Conservation (phyloP, 2,329 filamentous ascomycete species). For the Talaromyces verruculosus region DNA sequence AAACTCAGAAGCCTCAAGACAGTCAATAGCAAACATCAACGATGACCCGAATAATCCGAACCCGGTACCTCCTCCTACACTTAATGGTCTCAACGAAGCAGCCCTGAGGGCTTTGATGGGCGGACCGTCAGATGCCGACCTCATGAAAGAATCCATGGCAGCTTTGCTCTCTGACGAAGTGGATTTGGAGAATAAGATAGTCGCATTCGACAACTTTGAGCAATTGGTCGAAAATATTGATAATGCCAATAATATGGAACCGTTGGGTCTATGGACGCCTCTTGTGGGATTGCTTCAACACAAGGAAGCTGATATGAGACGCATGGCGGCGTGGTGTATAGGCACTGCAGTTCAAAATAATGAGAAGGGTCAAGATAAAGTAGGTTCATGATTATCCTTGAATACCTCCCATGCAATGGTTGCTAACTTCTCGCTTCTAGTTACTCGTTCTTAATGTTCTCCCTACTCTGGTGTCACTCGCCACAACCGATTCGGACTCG, state of each 20-base stretch:
- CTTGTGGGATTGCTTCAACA: conserved; percentile 70
- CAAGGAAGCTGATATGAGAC: conserved; percentile 69
- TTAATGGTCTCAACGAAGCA: conserved; percentile 62
- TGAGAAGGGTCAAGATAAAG: conserved; percentile 74
- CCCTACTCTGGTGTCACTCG: conserved; percentile 65
- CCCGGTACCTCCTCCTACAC: conserved; percentile 34
- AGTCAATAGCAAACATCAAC: conserved; percentile 33
- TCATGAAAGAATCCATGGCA: conserved; percentile 83
- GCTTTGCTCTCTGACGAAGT: conserved; percentile 67
- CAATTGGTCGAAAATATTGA: conserved; percentile 89
- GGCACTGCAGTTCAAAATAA: conserved; percentile 98
- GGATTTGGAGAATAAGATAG: conserved; percentile 71
- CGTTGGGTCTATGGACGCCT: conserved; percentile 76
- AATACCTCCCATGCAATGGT: neutral
- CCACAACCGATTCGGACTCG: conserved; percentile 58
- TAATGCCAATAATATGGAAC: conserved; percentile 91
- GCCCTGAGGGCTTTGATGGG: conserved; percentile 74
- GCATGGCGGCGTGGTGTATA: conserved; percentile 90
- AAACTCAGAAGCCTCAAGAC: conserved; percentile 53
- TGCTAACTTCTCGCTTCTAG: conserved; percentile 33
- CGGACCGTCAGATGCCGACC: conserved; percentile 83
- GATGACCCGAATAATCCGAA: conserved; percentile 32
- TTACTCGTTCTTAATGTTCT: conserved; percentile 65
- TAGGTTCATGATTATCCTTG: conserved; percentile 31
- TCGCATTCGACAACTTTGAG: conserved; percentile 93